Evolutionary conservation across 139 green algal genomes (phyloP).

Genomic region (Dunaliella primolecta): DNA sequence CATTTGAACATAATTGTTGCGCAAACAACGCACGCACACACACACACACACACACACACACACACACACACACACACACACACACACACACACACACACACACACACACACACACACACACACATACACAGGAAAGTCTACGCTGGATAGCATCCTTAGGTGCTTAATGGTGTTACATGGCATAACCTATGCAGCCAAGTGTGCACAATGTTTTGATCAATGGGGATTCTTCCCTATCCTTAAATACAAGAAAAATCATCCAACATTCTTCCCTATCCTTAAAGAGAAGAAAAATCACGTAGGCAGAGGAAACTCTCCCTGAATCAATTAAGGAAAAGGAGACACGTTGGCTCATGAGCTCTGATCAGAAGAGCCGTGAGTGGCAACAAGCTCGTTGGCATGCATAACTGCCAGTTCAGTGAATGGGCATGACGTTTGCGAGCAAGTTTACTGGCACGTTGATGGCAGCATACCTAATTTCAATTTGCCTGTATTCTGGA

Average conservation of each 20-base stretch:
- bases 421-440: not conserved
- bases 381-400: not conserved
- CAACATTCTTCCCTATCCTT: no score
- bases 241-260: no score
- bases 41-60: not conserved
- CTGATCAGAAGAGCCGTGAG: not conserved
- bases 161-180: no score
- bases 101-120: not conserved
- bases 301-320: not conserved
- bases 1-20: not conserved
- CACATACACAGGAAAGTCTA: not conserved
- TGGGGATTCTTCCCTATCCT: no score
- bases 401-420: not conserved
- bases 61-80: not conserved
- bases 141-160: no score
- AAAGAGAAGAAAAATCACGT: not conserved
- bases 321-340: not conserved
- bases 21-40: not conserved
- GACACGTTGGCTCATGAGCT: not conserved
- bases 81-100: not conserved
- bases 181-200: no score
- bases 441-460: not conserved
- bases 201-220: no score
- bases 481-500: no score
- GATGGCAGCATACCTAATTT: not conserved